Evolutionary conservation across 1,139 yeast species (phyloP).

Genomic region (Geotrichum fermentans): DNA sequence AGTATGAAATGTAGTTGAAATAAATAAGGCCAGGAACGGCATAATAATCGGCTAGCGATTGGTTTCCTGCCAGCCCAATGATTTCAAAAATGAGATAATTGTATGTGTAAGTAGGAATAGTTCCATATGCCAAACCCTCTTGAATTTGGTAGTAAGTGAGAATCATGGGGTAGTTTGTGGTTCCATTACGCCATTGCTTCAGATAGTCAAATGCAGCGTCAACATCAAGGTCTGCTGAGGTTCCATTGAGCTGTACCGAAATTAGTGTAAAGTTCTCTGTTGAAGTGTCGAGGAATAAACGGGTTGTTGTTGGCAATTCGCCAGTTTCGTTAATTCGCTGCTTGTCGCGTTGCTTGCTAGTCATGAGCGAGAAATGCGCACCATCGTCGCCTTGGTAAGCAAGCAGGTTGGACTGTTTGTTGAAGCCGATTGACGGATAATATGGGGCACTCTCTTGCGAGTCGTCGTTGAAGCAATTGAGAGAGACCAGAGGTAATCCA

Average conservation of each 20-base stretch:
- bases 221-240: background rate
- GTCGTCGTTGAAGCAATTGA: background rate
- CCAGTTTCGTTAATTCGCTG: conserved; percentile 2
- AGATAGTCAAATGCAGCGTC: background rate
- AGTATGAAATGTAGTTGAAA: conserved; percentile 2
- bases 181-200: background rate
- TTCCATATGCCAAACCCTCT: background rate
- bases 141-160: background rate
- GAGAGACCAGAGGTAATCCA: background rate
- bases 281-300: background rate
- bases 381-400: conserved; percentile 3
- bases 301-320: background rate
- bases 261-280: background rate
- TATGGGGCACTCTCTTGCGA: background rate
- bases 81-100: conserved; percentile 1
- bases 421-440: conserved; percentile 6
- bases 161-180: background rate
- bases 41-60: background rate
- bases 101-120: background rate
- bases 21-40: conserved; percentile 1
- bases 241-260: conserved; percentile 2
- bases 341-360: conserved; percentile 2
- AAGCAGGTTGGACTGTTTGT: background rate
- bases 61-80: background rate
- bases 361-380: conserved; percentile 2